These are phyloP conservation scores for Tylopilus subfusipes DNA, from an alignment of 768 basidiomycete genomes.

Conservation along the genomic window DNA sequence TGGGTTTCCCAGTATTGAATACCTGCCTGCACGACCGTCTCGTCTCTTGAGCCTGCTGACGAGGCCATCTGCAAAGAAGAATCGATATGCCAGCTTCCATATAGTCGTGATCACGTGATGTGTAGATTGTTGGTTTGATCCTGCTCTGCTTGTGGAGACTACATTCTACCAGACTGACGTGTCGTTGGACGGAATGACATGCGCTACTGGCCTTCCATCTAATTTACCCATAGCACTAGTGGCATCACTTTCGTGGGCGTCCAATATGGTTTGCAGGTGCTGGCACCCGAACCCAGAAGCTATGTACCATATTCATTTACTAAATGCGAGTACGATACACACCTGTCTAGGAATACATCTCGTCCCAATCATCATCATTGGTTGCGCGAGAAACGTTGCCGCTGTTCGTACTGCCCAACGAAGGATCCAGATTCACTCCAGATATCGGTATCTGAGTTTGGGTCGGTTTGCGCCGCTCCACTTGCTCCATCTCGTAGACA, in stretches of 20 bases:
- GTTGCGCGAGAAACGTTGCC: slow-evolving; percentile 21
- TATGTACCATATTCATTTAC: not conserved
- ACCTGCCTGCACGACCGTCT: slow-evolving; percentile 68
- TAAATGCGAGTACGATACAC: not conserved
- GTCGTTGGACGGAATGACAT: not conserved
- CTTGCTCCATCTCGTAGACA: slow-evolving; percentile 51
- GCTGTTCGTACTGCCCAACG: slow-evolving; percentile 7
- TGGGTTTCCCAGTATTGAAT: slow-evolving; percentile 85
- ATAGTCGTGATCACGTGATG: slow-evolving; percentile 10
- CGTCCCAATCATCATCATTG: slow-evolving; percentile 58
- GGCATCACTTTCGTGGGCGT: no score
- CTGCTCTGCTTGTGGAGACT: slow-evolving; percentile 30
- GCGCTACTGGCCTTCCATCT: not conserved
- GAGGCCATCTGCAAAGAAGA: slow-evolving; percentile 3
- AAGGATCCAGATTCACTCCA: slow-evolving; percentile 18
- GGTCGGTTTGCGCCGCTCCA: slow-evolving; percentile 2
- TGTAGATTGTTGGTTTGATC: no score
- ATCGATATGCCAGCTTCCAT: no score
- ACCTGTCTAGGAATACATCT: slow-evolving; percentile 52
- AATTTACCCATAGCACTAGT: not conserved
- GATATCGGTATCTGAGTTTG: slow-evolving; percentile 23
- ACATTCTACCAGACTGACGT: slow-evolving; percentile 9
- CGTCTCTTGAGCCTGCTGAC: slow-evolving; percentile 22
- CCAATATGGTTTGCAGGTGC: no score
- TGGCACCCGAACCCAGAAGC: no score